phyloP scores from a whole-genome alignment of 2,329 filamentous ascomycete genomes.

The Neofusicoccum ribis region DNA sequence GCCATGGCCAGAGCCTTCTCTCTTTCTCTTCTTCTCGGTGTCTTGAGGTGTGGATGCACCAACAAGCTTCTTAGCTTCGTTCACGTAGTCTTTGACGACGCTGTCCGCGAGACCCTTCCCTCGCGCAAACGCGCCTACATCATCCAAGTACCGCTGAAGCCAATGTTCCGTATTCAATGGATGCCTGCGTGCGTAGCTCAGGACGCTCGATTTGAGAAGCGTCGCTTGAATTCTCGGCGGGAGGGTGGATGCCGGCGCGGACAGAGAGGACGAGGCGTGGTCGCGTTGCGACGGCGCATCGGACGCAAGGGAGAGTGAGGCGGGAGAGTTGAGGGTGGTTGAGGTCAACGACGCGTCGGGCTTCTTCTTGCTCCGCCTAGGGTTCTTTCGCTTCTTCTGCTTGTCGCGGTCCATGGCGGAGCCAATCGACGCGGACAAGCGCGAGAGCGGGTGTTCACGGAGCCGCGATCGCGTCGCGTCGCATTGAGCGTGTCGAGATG shows the following conservation, averaged over 20 bases:
- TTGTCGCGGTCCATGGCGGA: not conserved
- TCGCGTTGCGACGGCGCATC: not conserved
- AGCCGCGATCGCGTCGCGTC: not conserved
- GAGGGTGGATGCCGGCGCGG: too few species aligned
- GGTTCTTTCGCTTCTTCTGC: not conserved
- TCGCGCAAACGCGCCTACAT: not conserved
- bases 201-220: not conserved
- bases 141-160: not conserved
- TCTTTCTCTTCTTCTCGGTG: constrained; percentile 5
- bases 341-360: not conserved
- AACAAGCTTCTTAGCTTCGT: not conserved
- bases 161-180: not conserved
- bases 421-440: not conserved
- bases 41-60: not conserved
- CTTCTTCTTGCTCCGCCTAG: not conserved
- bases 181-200: not conserved
- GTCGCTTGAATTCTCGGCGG: not conserved
- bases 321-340: not conserved
- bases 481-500: not conserved
- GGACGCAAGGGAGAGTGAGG: constrained; percentile 1
- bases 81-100: not conserved
- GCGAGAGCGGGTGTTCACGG: not conserved
- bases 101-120: not conserved
- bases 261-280: too few species aligned
- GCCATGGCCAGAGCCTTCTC: not conserved